Conservation (phyloP, 2,329 filamentous ascomycete genomes). For the Torrubiella hemipterigena region DNA sequence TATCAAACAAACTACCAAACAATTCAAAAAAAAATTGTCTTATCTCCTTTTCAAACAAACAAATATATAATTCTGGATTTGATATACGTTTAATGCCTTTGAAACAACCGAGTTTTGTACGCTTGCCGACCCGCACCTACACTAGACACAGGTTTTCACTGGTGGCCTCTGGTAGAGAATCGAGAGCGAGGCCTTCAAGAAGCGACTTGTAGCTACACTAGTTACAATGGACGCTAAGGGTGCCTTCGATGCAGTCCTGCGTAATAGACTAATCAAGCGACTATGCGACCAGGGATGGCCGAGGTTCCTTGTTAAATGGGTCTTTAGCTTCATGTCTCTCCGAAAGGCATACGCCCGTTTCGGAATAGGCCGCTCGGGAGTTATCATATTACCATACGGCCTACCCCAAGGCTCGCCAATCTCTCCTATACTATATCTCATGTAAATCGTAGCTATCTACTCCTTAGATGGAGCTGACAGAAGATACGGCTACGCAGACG, state of each 20-base stretch:
- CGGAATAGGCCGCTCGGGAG: slow-evolving; percentile 1
- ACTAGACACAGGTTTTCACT: too few species aligned
- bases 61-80: too few species aligned
- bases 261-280: slow-evolving; percentile 1
- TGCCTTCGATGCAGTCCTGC: slow-evolving; percentile 5
- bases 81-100: too few species aligned
- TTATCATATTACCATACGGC: slow-evolving; percentile 1
- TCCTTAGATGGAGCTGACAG: not conserved
- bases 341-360: slow-evolving; percentile 3
- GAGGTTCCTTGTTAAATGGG: slow-evolving; percentile 1
- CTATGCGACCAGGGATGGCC: slow-evolving; percentile 4
- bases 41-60: too few species aligned
- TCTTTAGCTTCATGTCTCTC: slow-evolving; percentile 2
- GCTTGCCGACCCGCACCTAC: too few species aligned
- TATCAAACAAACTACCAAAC: too few species aligned
- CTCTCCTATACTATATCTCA: slow-evolving; percentile 4
- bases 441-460: slow-evolving; percentile 5
- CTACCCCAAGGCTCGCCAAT: slow-evolving; percentile 5
- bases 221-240: slow-evolving; percentile 5
- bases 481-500: slow-evolving; percentile 4
- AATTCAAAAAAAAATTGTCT: too few species aligned
- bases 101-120: too few species aligned
- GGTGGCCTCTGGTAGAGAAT: too few species aligned
- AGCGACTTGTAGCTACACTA: slow-evolving; percentile 3
- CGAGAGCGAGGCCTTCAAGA: slow-evolving; percentile 6